These are phyloP conservation scores for Dendrobium huoshanense DNA, from an alignment of 106 monocot species.

Conservation along the genomic window DNA sequence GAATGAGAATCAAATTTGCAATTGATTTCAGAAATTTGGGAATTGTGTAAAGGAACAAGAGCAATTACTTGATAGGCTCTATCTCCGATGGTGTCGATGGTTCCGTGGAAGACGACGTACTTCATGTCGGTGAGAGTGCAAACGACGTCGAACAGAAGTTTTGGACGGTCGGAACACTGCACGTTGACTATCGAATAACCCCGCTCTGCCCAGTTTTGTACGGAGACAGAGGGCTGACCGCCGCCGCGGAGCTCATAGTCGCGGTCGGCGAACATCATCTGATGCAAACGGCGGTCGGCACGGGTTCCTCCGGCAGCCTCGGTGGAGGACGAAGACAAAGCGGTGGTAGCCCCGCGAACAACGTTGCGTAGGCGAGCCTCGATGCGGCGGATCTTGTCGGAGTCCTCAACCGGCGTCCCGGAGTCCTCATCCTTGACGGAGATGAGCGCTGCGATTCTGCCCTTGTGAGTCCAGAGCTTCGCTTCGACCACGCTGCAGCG, in stretches of 20 bases:
- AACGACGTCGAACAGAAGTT: constrained; percentile 84
- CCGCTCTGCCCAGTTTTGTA: constrained; percentile 73
- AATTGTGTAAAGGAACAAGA: neutral
- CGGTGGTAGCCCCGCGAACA: constrained; percentile 15
- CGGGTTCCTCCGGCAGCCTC: constrained; percentile 6
- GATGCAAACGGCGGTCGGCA: constrained; percentile 42
- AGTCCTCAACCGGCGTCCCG: constrained; percentile 18
- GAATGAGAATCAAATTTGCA: neutral
- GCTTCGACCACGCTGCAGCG: constrained; percentile 33
- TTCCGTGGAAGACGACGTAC: constrained; percentile 88
- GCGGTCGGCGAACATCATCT: constrained; percentile 51
- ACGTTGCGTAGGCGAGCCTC: constrained; percentile 53
- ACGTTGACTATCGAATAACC: constrained; percentile 82
- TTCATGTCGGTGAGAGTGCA: constrained; percentile 93
- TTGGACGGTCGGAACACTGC: constrained; percentile 75
- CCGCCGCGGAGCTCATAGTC: constrained; percentile 38
- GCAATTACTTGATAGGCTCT: constrained; percentile 49
- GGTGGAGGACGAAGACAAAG: constrained; percentile 17
- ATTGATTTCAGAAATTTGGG: neutral
- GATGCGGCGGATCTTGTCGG: constrained; percentile 24
- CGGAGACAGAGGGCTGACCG: constrained; percentile 33
- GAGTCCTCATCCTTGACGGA: constrained; percentile 30
- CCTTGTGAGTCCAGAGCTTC: constrained; percentile 58
- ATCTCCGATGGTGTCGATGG: constrained; percentile 59
- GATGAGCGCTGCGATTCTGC: constrained; percentile 42